Percentiles rank a stretch among this genome's conserved stretches.
Conservation (phyloP, 768 basidiomycete genomes). For the Podaxis sp. region DNA sequence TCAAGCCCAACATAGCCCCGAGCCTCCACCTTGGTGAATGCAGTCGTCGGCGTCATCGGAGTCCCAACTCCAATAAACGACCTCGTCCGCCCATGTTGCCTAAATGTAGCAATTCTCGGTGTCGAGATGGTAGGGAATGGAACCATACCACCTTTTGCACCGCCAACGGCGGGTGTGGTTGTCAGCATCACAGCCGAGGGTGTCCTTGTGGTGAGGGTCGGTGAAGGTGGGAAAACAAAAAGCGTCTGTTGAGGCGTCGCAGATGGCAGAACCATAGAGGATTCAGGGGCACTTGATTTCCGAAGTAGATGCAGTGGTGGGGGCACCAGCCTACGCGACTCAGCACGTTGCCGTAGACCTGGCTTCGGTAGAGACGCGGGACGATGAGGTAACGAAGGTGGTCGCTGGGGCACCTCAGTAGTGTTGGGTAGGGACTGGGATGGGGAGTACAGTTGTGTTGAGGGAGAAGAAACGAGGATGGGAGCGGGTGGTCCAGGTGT, state of each 20-base stretch:
- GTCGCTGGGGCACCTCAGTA: slow-evolving; percentile 20
- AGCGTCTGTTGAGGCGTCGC: slow-evolving; percentile 78
- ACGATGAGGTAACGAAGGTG: slow-evolving; percentile 17
- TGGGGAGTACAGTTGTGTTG: not conserved
- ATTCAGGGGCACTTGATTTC: slow-evolving; percentile 27
- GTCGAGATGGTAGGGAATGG: slow-evolving; percentile 62
- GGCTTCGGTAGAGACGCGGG: slow-evolving; percentile 28
- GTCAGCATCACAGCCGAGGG: slow-evolving; percentile 84
- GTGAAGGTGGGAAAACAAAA: slow-evolving; percentile 86
- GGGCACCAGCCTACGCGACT: slow-evolving; percentile 53
- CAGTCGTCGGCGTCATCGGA: slow-evolving; percentile 75
- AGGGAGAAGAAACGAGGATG: slow-evolving; percentile 9
- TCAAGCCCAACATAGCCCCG: slow-evolving; percentile 73
- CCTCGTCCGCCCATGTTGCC: slow-evolving; percentile 61
- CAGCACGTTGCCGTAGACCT: slow-evolving; percentile 49
- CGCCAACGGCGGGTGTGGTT: slow-evolving; percentile 41
- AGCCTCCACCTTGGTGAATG: slow-evolving; percentile 80
- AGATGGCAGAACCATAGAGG: slow-evolving; percentile 26
- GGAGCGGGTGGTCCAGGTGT: slow-evolving; percentile 14
- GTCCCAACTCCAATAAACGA: slow-evolving; percentile 74
- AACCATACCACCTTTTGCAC: slow-evolving; percentile 30
- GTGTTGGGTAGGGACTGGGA: slow-evolving; percentile 17
- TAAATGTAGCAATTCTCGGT: slow-evolving; percentile 70
- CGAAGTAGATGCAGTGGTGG: slow-evolving; percentile 57
- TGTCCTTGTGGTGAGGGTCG: slow-evolving; percentile 54